Base-by-base conservation (phyloP, 768 basidiomycete species). In the Trametes coccinea region DNA sequence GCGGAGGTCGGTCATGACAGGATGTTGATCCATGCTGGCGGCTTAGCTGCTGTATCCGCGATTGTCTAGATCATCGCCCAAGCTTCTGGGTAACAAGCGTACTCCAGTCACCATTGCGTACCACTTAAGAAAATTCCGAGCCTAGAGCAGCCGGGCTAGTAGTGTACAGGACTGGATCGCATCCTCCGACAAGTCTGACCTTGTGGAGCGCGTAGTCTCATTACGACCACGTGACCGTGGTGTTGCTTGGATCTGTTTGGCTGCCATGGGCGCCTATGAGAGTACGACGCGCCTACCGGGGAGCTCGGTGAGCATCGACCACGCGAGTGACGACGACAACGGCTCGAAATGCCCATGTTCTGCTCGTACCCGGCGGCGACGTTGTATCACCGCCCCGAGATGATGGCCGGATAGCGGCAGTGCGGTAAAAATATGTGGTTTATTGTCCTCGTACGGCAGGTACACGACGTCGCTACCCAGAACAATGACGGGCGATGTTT, bases 401-500 rank as follows among this genome's bases (percentile, higher is more conserved):
- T 59, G 43, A 51, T 52, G 41, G 50, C 51, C 51, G 58, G 13
- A 5, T 22, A 29, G 27, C 34, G 40, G 30, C 30, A 31, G 3
- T 29, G 8, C 27, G 49, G 57, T 49, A 30, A 44, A 27, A 34
- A 31, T 31, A 30, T 33, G 39, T 48, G 44, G 46, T 37, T 41
- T 56, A 62, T 62, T 62, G 61, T 62, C 55, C 45, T 40, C 14
- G 22, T 17, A 45, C 29, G 34, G 41, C 53, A 56, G 54, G 55
- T 22, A 6, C 14, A 41, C 55, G 13, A n/a, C 43, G 40, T 49
- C 52, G 34, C 51, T 54, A 53, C 61, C 22, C 17, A 53, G 44
- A 53, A 64, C 62, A 64, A 64, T 64, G 45, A 17, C 47, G 22
- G 22, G 39, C 41, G n/a, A 43, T 52, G 49, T 51, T 47, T 46